Conservation (phyloP, 2,329 filamentous ascomycete genomes). For the Byssothecium circinans region DNA sequence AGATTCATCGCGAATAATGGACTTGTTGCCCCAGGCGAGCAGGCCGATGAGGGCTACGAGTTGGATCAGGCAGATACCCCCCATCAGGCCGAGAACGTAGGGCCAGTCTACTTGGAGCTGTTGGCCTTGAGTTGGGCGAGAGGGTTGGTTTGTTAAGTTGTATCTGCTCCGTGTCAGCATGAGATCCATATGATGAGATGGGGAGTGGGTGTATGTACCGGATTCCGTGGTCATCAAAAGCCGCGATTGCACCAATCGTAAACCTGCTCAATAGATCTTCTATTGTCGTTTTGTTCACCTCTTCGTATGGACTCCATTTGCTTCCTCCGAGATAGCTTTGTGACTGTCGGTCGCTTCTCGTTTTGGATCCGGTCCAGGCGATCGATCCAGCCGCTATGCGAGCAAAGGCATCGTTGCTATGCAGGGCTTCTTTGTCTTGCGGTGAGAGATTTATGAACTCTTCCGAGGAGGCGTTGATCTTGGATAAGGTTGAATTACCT, state of each 20-base stretch:
- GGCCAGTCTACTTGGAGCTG: slow-evolving; percentile 34
- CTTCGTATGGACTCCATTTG: slow-evolving; percentile 27
- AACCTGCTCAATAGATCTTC: slow-evolving; percentile 32
- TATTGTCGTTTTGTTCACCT: slow-evolving; percentile 12
- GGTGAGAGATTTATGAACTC: slow-evolving; percentile 22
- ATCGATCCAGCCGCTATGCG: slow-evolving; percentile 35
- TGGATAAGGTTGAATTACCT: not conserved
- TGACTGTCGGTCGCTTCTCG: slow-evolving; percentile 18
- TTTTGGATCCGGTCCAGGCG: slow-evolving; percentile 32
- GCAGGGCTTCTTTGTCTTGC: slow-evolving; percentile 22
- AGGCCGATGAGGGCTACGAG: slow-evolving; percentile 22
- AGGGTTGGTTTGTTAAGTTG: slow-evolving; percentile 19
- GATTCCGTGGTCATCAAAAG: slow-evolving; percentile 38
- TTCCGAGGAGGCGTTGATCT: slow-evolving; percentile 14
- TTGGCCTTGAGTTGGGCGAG: slow-evolving; percentile 26
- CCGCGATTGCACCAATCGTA: slow-evolving; percentile 34
- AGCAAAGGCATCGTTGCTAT: slow-evolving; percentile 31
- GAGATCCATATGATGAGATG: not conserved
- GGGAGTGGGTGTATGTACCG: slow-evolving; percentile 9
- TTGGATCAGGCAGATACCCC: slow-evolving; percentile 31
- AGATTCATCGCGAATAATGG: slow-evolving; percentile 36
- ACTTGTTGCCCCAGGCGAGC: slow-evolving; percentile 29
- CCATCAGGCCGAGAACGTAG: slow-evolving; percentile 24
- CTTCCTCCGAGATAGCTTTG: slow-evolving; percentile 24
- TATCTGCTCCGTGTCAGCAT: not conserved